These are phyloP conservation scores for Simmondsia chinensis DNA, from an alignment of 148 eudicot species.

Conservation along the genomic window DNA sequence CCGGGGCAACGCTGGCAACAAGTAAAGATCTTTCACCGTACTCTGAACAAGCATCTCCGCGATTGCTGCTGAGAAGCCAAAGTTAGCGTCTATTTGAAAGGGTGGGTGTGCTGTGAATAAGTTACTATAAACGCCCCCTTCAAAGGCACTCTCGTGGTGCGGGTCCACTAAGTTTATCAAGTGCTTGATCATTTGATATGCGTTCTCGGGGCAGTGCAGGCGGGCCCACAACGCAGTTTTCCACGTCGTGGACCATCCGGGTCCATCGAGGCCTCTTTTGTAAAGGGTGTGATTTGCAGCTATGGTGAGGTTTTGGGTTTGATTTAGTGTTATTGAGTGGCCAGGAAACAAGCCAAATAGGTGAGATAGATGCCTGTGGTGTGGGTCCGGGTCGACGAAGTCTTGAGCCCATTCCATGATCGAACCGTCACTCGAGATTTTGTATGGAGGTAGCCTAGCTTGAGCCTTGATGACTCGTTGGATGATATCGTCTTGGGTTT, in stretches of 20 bases:
- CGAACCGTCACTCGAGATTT: conserved; percentile 58
- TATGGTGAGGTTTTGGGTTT: conserved; percentile 66
- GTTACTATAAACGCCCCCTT: conserved; percentile 86
- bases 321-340: conserved; percentile 52
- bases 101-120: conserved; percentile 86
- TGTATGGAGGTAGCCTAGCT: conserved; percentile 40
- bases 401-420: conserved; percentile 88
- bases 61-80: conserved; percentile 78
- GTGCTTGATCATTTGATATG: conserved; percentile 79
- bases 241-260: conserved; percentile 93
- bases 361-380: conserved; percentile 83
- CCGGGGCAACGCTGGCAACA: conserved; percentile 79
- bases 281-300: conserved; percentile 55
- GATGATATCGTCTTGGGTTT: conserved; percentile 40
- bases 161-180: conserved; percentile 70
- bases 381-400: conserved; percentile 61
- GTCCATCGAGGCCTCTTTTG: conserved; percentile 82
- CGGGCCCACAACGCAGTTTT: conserved; percentile 78
- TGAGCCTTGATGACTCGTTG: conserved; percentile 53
- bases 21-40: conserved; percentile 54
- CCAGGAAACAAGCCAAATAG: conserved; percentile 86
- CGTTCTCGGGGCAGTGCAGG: conserved; percentile 45
- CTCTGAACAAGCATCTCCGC: conserved; percentile 95
- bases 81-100: conserved; percentile 88
- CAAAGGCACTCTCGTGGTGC: conserved; percentile 37